Percentiles rank a stretch among this genome's conserved stretches.
Evolutionary conservation across 2,329 filamentous ascomycete species (phyloP).

Genomic region (Zelopaecilomyces penicillatus): DNA sequence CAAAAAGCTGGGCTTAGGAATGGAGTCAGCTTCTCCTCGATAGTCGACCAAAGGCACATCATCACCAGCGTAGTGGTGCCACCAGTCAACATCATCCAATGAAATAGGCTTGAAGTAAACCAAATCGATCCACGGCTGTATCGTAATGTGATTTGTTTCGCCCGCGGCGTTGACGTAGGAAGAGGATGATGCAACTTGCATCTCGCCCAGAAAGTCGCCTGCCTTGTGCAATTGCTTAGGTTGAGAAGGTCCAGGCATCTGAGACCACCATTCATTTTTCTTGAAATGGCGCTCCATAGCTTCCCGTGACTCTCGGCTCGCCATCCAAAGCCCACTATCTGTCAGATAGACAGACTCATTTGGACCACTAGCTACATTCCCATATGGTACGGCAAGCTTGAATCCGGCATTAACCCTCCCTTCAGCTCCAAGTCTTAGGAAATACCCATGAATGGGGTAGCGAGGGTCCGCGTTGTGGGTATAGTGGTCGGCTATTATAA

Average conservation of each 20-base stretch:
- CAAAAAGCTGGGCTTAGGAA: neutral
- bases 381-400: neutral
- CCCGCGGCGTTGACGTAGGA: neutral
- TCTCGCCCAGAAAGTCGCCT: neutral
- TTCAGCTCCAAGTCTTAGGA: neutral
- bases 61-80: neutral
- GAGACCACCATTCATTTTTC: neutral
- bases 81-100: neutral
- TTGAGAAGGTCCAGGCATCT: neutral
- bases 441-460: neutral
- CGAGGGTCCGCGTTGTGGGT: neutral
- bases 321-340: neutral
- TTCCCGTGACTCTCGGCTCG: neutral
- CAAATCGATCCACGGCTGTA: neutral
- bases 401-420: neutral
- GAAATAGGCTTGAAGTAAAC: neutral
- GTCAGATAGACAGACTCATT: neutral
- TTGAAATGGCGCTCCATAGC: neutral
- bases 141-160: neutral
- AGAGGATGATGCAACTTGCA: neutral
- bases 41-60: neutral
- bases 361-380: neutral
- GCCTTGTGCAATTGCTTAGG: neutral
- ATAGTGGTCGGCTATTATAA: neutral
- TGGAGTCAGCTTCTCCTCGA: neutral